Percentiles rank a stretch among this genome's conserved stretches.
These are phyloP conservation scores for Globisporangium spinosum DNA, from an alignment of 352 stramenopile species.

Conservation along the genomic window DNA sequence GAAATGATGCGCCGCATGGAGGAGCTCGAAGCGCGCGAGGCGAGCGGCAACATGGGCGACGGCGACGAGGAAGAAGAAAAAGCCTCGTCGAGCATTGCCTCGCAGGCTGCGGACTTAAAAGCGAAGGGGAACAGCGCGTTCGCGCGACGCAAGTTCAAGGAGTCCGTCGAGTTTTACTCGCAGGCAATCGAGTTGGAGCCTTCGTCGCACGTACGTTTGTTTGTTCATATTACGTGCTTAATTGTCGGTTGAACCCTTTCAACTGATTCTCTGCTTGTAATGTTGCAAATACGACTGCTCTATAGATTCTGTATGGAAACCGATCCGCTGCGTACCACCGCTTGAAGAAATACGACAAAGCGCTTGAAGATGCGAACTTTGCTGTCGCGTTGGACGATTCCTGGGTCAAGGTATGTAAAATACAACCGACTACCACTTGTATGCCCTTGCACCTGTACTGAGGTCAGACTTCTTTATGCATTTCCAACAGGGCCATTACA, in stretches of 20 bases:
- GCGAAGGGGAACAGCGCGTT: slow-evolving; percentile 80
- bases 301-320: slow-evolving; percentile 81
- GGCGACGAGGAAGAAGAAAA: slow-evolving; percentile 31
- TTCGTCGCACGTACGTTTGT: slow-evolving; percentile 54
- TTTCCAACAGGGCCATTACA: slow-evolving; percentile 62
- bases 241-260: not conserved
- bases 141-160: slow-evolving; percentile 65
- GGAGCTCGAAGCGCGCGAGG: slow-evolving; percentile 70
- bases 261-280: not conserved
- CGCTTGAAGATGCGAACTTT: slow-evolving; percentile 58
- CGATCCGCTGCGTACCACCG: slow-evolving; percentile 72
- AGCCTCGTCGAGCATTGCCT: slow-evolving; percentile 6
- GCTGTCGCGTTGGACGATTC: slow-evolving; percentile 59
- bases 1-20: slow-evolving; percentile 87
- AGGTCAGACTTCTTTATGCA: not conserved
- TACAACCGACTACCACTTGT: not conserved
- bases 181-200: slow-evolving; percentile 80
- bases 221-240: not conserved
- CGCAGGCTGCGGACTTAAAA: slow-evolving; percentile 39
- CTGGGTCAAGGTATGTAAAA: slow-evolving; percentile 64
- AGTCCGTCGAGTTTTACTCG: slow-evolving; percentile 83
- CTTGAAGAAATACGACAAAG: slow-evolving; percentile 62
- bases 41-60: slow-evolving; percentile 26
- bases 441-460: not conserved
- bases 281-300: not conserved